A percentile compares a stretch with the other conserved stretches of the same genome.
Evolutionary conservation across 1,284 basidiomycete species (phyloP).

Genomic region (Afroboletus lepidellus): DNA sequence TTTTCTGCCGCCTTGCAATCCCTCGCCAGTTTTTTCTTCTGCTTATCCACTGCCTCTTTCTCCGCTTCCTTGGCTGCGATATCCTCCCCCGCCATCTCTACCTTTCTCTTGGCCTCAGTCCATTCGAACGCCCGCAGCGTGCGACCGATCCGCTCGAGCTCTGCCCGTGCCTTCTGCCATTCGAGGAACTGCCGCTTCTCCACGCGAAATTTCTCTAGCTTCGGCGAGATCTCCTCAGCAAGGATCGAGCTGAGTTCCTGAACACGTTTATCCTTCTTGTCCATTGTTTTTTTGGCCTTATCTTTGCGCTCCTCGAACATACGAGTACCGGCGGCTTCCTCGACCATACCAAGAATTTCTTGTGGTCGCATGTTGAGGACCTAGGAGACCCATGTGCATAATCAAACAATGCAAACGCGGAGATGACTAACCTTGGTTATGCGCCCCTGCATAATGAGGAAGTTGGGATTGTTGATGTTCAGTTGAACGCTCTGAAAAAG

Average conservation of each 20-base stretch:
- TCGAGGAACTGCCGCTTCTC: conserved; percentile 92
- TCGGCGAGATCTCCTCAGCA: conserved; percentile 91
- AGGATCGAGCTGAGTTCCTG: conserved; percentile 84
- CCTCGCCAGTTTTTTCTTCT: conserved; percentile 50
- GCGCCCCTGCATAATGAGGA: conserved; percentile 98
- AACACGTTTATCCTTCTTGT: conserved; percentile 96
- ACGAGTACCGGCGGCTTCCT: conserved; percentile 96
- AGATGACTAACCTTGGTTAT: conserved; percentile 74
- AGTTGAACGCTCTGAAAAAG: conserved; percentile 97
- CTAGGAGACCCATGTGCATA: conserved; percentile 20
- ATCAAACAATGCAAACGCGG: background rate
- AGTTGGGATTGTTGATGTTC: conserved; percentile 99
- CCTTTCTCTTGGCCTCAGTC: conserved; percentile 54
- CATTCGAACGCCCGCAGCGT: conserved; percentile 91
- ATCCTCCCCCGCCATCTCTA: conserved; percentile 51
- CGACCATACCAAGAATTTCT: conserved; percentile 98
- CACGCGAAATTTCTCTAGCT: conserved; percentile 85
- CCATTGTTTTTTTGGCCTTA: conserved; percentile 95
- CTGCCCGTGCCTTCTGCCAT: conserved; percentile 87
- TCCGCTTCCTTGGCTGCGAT: conserved; percentile 49
- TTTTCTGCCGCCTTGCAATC: conserved; percentile 52
- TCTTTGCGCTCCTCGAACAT: conserved; percentile 99
- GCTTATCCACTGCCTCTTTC: conserved; percentile 46
- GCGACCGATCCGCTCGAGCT: conserved; percentile 87
- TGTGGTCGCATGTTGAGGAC: conserved; percentile 98